Evolutionary conservation across 345 rosid genomes (phyloP).

Genomic region (Kandelia obovata): DNA sequence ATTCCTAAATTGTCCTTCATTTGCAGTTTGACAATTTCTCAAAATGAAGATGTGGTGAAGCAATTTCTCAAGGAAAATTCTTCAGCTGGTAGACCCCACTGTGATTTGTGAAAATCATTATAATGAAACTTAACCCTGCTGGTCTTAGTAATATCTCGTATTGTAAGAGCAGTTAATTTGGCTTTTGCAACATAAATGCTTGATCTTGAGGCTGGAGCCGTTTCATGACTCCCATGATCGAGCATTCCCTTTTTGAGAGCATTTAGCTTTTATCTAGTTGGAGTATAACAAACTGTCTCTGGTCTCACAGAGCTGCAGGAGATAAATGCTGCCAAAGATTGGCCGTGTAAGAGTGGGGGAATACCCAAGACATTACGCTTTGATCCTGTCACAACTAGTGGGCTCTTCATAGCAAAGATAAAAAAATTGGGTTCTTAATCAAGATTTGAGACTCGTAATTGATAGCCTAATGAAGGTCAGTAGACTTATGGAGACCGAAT

Average conservation of each 20-base stretch:
- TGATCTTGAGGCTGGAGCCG: neutral
- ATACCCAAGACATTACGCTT: slow-evolving; percentile 77
- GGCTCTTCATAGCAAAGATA: slow-evolving; percentile 81
- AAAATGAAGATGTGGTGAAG: slow-evolving; percentile 84
- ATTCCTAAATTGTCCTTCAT: slow-evolving; percentile 5
- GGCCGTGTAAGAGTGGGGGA: slow-evolving; percentile 80
- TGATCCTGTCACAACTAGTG: slow-evolving; percentile 81
- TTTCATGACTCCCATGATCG: neutral
- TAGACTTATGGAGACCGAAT: neutral
- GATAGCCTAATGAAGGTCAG: slow-evolving; percentile 5
- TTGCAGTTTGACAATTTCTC: slow-evolving; percentile 78
- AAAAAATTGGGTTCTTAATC: slow-evolving; percentile 50
- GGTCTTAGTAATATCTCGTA: neutral
- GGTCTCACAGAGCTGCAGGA: slow-evolving; percentile 58
- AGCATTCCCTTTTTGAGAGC: neutral
- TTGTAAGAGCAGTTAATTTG: neutral
- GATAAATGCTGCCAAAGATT: slow-evolving; percentile 58
- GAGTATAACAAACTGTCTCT: neutral
- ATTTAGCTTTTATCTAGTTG: neutral
- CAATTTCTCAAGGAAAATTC: slow-evolving; percentile 59
- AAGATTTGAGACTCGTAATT: slow-evolving; percentile 65
- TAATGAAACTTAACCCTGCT: neutral
- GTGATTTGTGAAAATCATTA: neutral
- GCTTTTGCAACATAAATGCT: neutral
- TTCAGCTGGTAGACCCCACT: slow-evolving; percentile 56